Evolutionary conservation across 2,329 filamentous ascomycete genomes (phyloP).

Genomic region (Clonostachys sp.): DNA sequence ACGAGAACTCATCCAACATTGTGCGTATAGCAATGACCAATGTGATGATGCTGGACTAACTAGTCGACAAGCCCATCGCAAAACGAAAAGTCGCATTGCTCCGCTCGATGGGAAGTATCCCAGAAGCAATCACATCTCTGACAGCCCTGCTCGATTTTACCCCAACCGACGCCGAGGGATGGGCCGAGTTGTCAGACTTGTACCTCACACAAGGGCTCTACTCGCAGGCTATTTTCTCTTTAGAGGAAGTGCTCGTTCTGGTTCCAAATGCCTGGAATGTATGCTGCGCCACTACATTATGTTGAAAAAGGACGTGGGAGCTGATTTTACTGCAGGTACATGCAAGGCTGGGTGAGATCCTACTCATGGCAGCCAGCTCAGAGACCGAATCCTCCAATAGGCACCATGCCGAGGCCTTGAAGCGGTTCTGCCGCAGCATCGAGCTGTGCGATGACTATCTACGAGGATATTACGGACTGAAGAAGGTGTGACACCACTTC

Average conservation of each 20-base stretch:
- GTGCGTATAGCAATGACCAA: constrained; percentile 40
- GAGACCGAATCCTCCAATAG: constrained; percentile 36
- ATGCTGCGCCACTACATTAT: constrained; percentile 23
- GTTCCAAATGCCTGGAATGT: constrained; percentile 95
- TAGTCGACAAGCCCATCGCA: constrained; percentile 64
- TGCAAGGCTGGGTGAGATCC: constrained; percentile 78
- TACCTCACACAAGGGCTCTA: constrained; percentile 78
- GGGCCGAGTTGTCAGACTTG: constrained; percentile 85
- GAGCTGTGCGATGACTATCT: constrained; percentile 93
- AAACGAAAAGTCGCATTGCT: constrained; percentile 83
- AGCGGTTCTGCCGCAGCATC: constrained; percentile 83
- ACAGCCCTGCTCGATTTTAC: constrained; percentile 74
- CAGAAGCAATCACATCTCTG: constrained; percentile 72
- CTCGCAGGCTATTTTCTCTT: constrained; percentile 77
- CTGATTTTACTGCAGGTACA: constrained; percentile 58
- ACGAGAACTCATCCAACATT: constrained; percentile 73
- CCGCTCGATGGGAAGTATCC: constrained; percentile 62
- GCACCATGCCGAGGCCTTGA: constrained; percentile 67
- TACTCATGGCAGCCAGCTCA: constrained; percentile 62
- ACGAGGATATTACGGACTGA: constrained; percentile 88
- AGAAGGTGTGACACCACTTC: constrained; percentile 51
- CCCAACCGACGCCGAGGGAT: constrained; percentile 88
- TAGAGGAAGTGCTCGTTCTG: constrained; percentile 86
- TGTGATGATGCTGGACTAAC: not conserved
- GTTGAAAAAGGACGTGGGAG: not conserved